Conservation (phyloP, 805 yeast genomes). For the Candida silvicultrix region DNA sequence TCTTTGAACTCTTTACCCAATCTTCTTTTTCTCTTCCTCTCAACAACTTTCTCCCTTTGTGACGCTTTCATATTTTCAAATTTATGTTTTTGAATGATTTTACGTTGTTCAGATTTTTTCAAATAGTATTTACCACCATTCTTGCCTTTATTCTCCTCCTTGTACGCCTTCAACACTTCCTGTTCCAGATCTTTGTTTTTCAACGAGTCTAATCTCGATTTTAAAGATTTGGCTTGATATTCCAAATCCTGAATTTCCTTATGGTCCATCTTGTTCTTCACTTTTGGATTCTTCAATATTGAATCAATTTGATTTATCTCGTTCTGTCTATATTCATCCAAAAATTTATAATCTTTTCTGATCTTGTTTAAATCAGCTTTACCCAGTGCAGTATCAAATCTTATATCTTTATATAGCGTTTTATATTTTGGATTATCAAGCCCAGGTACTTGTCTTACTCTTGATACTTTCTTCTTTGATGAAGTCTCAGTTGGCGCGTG, state of each 20-base stretch:
- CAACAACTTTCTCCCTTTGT: slow-evolving; percentile 78
- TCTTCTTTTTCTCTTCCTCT: slow-evolving; percentile 81
- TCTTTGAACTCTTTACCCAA: slow-evolving; percentile 71
- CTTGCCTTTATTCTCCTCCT: slow-evolving; percentile 39
- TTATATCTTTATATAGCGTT: slow-evolving; percentile 65
- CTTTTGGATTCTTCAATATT: slow-evolving; percentile 46
- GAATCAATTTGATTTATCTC: slow-evolving; percentile 61
- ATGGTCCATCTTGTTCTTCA: slow-evolving; percentile 33
- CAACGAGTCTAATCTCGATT: slow-evolving; percentile 60
- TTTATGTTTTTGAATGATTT: slow-evolving; percentile 70
- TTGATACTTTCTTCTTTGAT: slow-evolving; percentile 63
- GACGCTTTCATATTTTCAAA: slow-evolving; percentile 65
- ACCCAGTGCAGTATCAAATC: slow-evolving; percentile 90
- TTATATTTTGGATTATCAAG: slow-evolving; percentile 34
- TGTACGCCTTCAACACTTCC: slow-evolving; percentile 53
- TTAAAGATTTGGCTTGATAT: slow-evolving; percentile 53
- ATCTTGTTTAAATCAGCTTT: slow-evolving; percentile 64
- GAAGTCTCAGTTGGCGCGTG: slow-evolving; percentile 87
- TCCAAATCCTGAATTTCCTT: slow-evolving; percentile 48
- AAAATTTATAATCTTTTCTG: slow-evolving; percentile 73
- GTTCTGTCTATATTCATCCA: slow-evolving; percentile 76
- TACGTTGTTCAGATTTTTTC: slow-evolving; percentile 65
- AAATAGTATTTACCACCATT: slow-evolving; percentile 53
- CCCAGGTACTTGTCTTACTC: slow-evolving; percentile 72
- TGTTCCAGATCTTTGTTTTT: slow-evolving; percentile 71